Conservation (phyloP, 2,329 filamentous ascomycete genomes). For the Xylariomycetidae sp. region DNA sequence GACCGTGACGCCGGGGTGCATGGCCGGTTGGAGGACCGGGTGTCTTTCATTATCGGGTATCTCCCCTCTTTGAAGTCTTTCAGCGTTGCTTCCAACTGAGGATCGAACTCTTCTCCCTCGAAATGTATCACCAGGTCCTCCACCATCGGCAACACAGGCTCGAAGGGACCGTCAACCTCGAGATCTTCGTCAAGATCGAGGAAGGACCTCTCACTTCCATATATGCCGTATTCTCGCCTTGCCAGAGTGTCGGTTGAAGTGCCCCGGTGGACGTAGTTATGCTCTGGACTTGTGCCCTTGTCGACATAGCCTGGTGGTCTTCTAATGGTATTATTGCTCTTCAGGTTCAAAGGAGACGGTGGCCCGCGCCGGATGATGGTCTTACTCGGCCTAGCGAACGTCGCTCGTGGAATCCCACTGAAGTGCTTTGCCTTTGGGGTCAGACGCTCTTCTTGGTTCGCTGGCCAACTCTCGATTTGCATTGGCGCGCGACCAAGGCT, state of each 20-base stretch:
- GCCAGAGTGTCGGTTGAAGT: slow-evolving; percentile 19
- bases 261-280: slow-evolving; percentile 16
- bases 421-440: slow-evolving; percentile 15
- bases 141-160: slow-evolving; percentile 42
- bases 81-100: slow-evolving; percentile 40
- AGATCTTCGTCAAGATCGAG: slow-evolving; percentile 9
- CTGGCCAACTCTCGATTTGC: slow-evolving; percentile 1
- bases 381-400: slow-evolving; percentile 15
- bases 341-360: slow-evolving; percentile 19
- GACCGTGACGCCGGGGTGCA: slow-evolving; percentile 3
- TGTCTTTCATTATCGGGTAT: too few species aligned
- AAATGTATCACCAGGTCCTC: slow-evolving; percentile 55
- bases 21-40: too few species aligned
- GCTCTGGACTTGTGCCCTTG: slow-evolving; percentile 17
- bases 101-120: slow-evolving; percentile 35
- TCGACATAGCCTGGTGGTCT: slow-evolving; percentile 12
- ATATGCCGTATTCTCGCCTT: slow-evolving; percentile 36
- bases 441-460: slow-evolving; percentile 5
- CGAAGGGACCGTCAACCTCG: slow-evolving; percentile 22
- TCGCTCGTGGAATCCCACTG: slow-evolving; percentile 12
- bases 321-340: slow-evolving; percentile 3
- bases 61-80: slow-evolving; percentile 36
- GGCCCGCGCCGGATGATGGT: slow-evolving; percentile 16
- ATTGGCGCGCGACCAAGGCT: neutral
- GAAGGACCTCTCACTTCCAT: slow-evolving; percentile 15